These are phyloP conservation scores for Pochonia chlamydosporia DNA, from an alignment of 2,329 filamentous ascomycete genomes.

Conservation along the genomic window DNA sequence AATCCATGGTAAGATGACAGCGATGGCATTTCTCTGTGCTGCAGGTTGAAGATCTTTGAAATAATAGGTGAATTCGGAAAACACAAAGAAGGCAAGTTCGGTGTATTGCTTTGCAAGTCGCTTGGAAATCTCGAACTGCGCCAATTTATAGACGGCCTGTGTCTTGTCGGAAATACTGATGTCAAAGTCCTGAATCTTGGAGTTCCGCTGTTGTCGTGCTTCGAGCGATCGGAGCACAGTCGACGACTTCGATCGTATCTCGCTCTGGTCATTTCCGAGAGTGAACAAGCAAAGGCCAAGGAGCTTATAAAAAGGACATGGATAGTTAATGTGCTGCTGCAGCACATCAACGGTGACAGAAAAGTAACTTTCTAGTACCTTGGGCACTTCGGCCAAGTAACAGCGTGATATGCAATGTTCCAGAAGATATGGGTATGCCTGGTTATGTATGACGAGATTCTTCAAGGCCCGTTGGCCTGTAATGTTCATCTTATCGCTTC, in stretches of 20 bases:
- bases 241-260: slow-evolving; percentile 83
- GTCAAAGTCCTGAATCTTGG: slow-evolving; percentile 93
- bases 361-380: slow-evolving; percentile 92
- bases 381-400: slow-evolving; percentile 73
- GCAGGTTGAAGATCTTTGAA: slow-evolving; percentile 82
- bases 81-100: slow-evolving; percentile 85
- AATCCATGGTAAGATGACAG: slow-evolving; percentile 92
- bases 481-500: slow-evolving; percentile 84
- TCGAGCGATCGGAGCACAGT: slow-evolving; percentile 76
- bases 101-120: slow-evolving; percentile 82
- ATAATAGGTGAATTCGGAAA: slow-evolving; percentile 90
- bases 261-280: slow-evolving; percentile 83
- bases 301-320: slow-evolving; percentile 83
- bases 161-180: slow-evolving; percentile 99
- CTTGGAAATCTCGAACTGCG: slow-evolving; percentile 94
- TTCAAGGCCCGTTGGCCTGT: slow-evolving; percentile 84
- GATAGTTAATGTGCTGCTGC: slow-evolving; percentile 74
- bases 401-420: slow-evolving; percentile 89
- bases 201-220: slow-evolving; percentile 69
- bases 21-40: slow-evolving; percentile 88
- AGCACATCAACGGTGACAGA: slow-evolving; percentile 85
- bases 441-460: slow-evolving; percentile 86
- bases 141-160: slow-evolving; percentile 93
- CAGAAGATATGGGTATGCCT: slow-evolving; percentile 76
- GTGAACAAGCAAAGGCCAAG: slow-evolving; percentile 86